Conservation (phyloP, 2,329 filamentous ascomycete genomes). For the Scytalidium lignicola region DNA sequence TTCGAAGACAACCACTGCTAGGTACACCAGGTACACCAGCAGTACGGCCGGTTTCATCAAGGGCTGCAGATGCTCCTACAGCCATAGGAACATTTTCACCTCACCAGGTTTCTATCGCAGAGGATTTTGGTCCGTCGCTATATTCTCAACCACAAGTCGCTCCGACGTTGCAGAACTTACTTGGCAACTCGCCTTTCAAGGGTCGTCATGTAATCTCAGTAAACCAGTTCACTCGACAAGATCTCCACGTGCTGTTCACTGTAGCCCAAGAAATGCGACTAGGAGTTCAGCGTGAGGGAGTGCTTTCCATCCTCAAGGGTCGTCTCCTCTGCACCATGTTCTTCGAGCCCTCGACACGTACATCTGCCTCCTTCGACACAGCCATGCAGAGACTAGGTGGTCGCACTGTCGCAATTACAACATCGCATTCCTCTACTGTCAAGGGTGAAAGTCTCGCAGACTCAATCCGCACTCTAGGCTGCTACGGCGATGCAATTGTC, state of each 20-base stretch:
- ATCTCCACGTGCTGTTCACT: conserved; percentile 91
- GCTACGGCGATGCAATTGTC: conserved; percentile 94
- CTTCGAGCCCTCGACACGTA: conserved; percentile 95
- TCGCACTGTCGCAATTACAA: conserved; percentile 75
- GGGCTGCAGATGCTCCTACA: conserved; percentile 30
- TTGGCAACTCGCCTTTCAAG: conserved; percentile 81
- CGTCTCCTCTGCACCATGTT: conserved; percentile 89
- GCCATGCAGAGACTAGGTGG: conserved; percentile 98
- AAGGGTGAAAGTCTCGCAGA: conserved; percentile 95
- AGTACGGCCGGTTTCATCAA: conserved; percentile 29
- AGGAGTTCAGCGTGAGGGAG: conserved; percentile 86
- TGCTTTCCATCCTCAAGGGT: conserved; percentile 80
- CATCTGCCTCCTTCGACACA: conserved; percentile 91
- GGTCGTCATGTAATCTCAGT: conserved; percentile 88
- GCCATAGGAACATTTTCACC: conserved; percentile 15
- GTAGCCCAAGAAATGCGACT: conserved; percentile 97
- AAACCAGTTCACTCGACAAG: conserved; percentile 78
- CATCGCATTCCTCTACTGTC: conserved; percentile 78
- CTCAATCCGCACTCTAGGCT: conserved; percentile 86
- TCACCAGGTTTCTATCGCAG: conserved; percentile 29
- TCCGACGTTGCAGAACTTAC: conserved; percentile 63
- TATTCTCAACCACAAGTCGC: conserved; percentile 47
- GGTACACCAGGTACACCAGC: conserved; percentile 21
- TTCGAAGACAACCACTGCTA: conserved; percentile 29
- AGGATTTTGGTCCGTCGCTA: conserved; percentile 42